Evolutionary conservation across 2,329 filamentous ascomycete genomes (phyloP), one percentile per base, ranked within the genome.

Genomic region (Colletotrichum lupini): DNA sequence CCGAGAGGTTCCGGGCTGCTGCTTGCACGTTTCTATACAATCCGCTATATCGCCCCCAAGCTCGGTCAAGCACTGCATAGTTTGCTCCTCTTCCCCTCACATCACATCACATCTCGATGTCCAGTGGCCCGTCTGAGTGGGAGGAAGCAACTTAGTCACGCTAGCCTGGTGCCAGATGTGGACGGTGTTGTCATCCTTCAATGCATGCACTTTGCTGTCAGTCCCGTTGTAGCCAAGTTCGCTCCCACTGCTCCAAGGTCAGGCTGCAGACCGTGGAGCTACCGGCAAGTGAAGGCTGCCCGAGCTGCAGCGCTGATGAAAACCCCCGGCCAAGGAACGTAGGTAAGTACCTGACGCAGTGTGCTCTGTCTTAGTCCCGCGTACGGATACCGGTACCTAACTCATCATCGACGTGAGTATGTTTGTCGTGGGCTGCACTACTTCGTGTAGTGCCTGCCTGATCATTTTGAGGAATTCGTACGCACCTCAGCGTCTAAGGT

Each of bases 191-290:
- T 37, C 52, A 55, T 65, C 22, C 28, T 56, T 56, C 32, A 19
- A 65, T 65, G 62, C 62, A 56, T 22, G 32, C 62, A 65, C 62
- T 65, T 65, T 56, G 52, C 62, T 65, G 62, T 65, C 52, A 65
- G 11, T 53, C 46, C 46, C 11, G n/a, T 35, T 53, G 59, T n/a
- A 49, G 59, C 46, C 37, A 49, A 37, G 58, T 49, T 30, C 42
- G 42, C 24, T 63, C 19, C 37, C 6, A 42, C 37, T 16, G 37
- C 37, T 42, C 16, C 52, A 52, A 64, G 49, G 49, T 56, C 61
- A 56, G 61, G 37, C 42, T 53, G 60, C n/a, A 63, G 42, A 22
- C 42, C 42, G 19, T 63, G 42, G n/a, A 46, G 32, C 32, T 42
- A 60, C 28, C 30, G 32, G 26, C 46, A 26, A 42, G 32, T 24